These are phyloP conservation scores for Boletus vinaceobasis DNA, from an alignment of 768 basidiomycete species.

Conservation along the genomic window DNA sequence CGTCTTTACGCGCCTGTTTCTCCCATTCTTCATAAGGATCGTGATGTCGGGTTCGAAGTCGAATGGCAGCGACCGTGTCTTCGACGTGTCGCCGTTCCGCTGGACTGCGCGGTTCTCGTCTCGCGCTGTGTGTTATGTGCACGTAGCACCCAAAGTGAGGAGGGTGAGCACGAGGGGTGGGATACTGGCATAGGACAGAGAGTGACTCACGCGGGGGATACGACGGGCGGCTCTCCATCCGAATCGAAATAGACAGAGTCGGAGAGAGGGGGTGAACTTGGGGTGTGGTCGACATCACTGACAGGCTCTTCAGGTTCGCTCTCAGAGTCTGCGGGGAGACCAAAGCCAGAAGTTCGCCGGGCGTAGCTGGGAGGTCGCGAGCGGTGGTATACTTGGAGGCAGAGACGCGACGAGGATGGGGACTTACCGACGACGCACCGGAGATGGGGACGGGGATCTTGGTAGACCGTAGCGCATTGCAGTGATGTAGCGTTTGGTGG, in stretches of 20 bases:
- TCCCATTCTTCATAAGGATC: conserved; percentile 54
- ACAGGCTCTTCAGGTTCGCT: conserved; percentile 30
- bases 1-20: conserved; percentile 44
- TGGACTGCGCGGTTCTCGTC: conserved; percentile 21
- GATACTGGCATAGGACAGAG: neutral
- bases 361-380: conserved; percentile 4
- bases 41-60: conserved; percentile 39
- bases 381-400: neutral
- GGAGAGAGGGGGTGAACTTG: conserved; percentile 33
- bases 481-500: neutral
- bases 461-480: conserved; percentile 55
- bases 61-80: conserved; percentile 46
- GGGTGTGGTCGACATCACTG: conserved; percentile 37
- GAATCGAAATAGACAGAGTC: conserved; percentile 43
- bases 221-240: conserved; percentile 37
- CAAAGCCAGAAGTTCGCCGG: conserved; percentile 51
- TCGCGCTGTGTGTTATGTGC: conserved; percentile 10
- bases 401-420: conserved; percentile 8
- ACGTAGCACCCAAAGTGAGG: neutral
- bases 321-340: conserved; percentile 50
- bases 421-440: conserved; percentile 39
- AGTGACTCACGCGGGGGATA: conserved; percentile 33
- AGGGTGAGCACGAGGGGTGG: neutral
- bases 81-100: conserved; percentile 37
- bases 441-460: conserved; percentile 49